Conservation (phyloP, 805 yeast species). For the Ogataea thermomethanolica region DNA sequence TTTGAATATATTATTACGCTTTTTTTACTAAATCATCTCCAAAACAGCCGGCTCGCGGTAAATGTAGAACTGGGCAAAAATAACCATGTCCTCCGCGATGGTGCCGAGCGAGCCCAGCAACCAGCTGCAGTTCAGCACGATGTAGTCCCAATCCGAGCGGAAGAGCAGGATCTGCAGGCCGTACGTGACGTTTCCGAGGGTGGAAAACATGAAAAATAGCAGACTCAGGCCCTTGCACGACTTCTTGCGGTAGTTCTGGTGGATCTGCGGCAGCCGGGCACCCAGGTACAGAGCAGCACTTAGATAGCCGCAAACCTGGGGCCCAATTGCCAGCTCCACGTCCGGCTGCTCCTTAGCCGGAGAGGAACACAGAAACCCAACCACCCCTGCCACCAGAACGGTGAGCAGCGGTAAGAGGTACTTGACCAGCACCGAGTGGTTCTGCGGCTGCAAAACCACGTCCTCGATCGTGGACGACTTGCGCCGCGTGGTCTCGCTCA, state of each 20-base stretch:
- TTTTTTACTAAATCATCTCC: not conserved
- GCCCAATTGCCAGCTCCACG: conserved; percentile 42
- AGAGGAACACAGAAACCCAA: conserved; percentile 56
- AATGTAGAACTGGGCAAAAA: conserved; percentile 63
- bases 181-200: conserved; percentile 72
- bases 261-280: conserved; percentile 79
- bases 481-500: conserved; percentile 30
- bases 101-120: conserved; percentile 77
- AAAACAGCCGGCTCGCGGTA: conserved; percentile 38
- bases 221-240: conserved; percentile 86
- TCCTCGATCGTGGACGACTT: conserved; percentile 52
- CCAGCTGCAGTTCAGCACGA: conserved; percentile 69
- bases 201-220: conserved; percentile 69
- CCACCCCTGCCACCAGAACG: conserved; percentile 58
- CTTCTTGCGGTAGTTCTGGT: conserved; percentile 71
- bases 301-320: conserved; percentile 67
- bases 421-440: conserved; percentile 44
- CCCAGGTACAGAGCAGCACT: conserved; percentile 68
- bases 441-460: conserved; percentile 44
- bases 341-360: conserved; percentile 24
- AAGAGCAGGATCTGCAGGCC: conserved; percentile 69
- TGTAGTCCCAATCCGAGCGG: conserved; percentile 57
- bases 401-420: conserved; percentile 58
- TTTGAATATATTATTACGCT: conserved; percentile 1
- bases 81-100: conserved; percentile 62